phyloP scores from a whole-genome alignment of 768 basidiomycete species.

The Leucosporidium creatinivorum region DNA sequence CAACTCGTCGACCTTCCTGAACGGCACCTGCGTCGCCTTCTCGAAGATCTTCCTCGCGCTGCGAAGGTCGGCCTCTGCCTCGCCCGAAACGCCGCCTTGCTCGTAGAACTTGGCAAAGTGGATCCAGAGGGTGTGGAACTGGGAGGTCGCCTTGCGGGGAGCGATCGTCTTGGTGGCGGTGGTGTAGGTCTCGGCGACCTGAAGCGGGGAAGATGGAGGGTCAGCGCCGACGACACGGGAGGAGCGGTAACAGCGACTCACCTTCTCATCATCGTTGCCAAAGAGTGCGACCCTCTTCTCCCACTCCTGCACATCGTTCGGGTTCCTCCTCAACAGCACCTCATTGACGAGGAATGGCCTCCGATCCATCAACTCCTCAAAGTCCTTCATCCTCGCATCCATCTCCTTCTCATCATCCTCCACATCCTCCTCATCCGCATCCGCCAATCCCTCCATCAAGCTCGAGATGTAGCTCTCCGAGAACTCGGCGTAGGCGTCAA shows the following conservation, averaged over 20 bases:
- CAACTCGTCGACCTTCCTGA: slow-evolving; percentile 91
- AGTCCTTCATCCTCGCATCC: slow-evolving; percentile 79
- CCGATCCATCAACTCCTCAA: slow-evolving; percentile 89
- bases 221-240: background rate
- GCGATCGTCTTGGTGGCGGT: slow-evolving; percentile 78
- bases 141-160: slow-evolving; percentile 82
- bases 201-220: slow-evolving; percentile 6
- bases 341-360: slow-evolving; percentile 95
- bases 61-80: slow-evolving; percentile 70
- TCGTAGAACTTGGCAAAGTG: slow-evolving; percentile 98
- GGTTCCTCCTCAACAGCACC: slow-evolving; percentile 83
- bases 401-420: slow-evolving; percentile 67
- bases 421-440: slow-evolving; percentile 70
- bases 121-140: slow-evolving; percentile 79
- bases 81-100: slow-evolving; percentile 73
- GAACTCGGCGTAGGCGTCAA: slow-evolving; percentile 93
- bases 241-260: slow-evolving; percentile 38
- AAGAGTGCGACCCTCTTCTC: slow-evolving; percentile 91
- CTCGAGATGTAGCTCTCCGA: slow-evolving; percentile 80
- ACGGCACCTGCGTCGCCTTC: slow-evolving; percentile 83
- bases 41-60: slow-evolving; percentile 88
- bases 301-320: slow-evolving; percentile 98
- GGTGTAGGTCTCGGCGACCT: slow-evolving; percentile 91
- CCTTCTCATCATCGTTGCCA: slow-evolving; percentile 82
- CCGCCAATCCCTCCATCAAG: slow-evolving; percentile 77